Conservation (phyloP, 495 filamentous ascomycete species). For the Lentithecium fluviatile region DNA sequence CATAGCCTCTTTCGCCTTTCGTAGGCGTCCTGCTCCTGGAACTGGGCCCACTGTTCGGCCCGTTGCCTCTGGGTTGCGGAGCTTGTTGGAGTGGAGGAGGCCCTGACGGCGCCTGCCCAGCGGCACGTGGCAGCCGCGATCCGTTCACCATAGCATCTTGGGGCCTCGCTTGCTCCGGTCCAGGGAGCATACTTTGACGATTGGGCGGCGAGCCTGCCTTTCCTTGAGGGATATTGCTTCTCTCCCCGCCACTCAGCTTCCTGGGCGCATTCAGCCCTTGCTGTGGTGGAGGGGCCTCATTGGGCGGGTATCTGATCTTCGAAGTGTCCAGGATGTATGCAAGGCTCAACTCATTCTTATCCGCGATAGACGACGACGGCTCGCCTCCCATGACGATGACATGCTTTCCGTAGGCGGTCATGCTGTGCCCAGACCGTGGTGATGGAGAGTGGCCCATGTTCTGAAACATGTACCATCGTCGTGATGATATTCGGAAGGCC, state of each 20-base stretch:
- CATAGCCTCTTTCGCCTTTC: conserved; percentile 43
- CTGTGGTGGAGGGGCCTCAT: conserved; percentile 42
- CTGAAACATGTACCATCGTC: conserved; percentile 98
- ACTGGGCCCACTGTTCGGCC: conserved; percentile 3
- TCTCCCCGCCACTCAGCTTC: conserved; percentile 33
- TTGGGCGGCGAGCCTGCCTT: conserved; percentile 15
- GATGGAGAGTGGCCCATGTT: conserved; percentile 98
- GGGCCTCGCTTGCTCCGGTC: conserved; percentile 32
- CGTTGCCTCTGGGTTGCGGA: conserved; percentile 65
- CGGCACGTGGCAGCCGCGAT: conserved; percentile 68
- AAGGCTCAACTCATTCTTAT: conserved; percentile 79
- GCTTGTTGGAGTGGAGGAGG: conserved; percentile 86
- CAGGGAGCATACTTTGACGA: conserved; percentile 26
- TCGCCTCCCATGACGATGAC: conserved; percentile 92
- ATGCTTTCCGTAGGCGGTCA: conserved; percentile 90
- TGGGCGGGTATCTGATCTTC: conserved; percentile 93
- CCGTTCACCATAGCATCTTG: conserved; percentile 41
- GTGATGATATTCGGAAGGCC: conserved; percentile 86
- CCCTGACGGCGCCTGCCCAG: conserved; percentile 71
- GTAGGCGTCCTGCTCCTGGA: conserved; percentile 60
- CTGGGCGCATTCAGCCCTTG: conserved; percentile 45
- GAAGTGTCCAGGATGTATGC: conserved; percentile 89
- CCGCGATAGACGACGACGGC: conserved; percentile 79
- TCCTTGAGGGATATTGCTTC: conserved; percentile 26
- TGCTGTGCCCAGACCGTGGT: conserved; percentile 90